A percentile compares a stretch with the other conserved stretches of the same genome.
Conservation (phyloP, 768 basidiomycete species). For the Neoboletus brunneissimus region DNA sequence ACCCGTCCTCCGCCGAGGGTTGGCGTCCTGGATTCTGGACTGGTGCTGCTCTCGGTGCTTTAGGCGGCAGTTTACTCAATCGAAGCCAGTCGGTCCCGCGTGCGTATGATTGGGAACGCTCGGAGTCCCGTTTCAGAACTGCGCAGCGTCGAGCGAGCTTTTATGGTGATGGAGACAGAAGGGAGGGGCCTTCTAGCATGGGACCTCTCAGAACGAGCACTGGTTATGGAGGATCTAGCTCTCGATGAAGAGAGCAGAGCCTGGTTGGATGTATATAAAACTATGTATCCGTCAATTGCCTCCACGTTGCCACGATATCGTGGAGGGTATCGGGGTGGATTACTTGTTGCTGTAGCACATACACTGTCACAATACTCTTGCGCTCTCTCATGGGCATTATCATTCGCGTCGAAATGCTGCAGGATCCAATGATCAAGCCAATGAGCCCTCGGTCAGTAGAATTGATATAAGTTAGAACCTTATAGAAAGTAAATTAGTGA, state of each 20-base stretch:
- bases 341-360: constrained; percentile 4
- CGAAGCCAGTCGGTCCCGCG: constrained; percentile 29
- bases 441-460: background rate
- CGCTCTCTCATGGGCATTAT: background rate
- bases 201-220: constrained; percentile 75
- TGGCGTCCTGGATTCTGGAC: constrained; percentile 85
- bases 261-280: background rate
- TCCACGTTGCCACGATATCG: background rate
- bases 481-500: constrained; percentile 12
- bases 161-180: constrained; percentile 46
- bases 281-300: background rate
- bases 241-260: constrained; percentile 44
- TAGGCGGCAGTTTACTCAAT: constrained; percentile 59
- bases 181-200: constrained; percentile 66
- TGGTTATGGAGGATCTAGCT: constrained; percentile 75
- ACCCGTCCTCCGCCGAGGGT: constrained; percentile 29
- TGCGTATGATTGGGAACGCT: constrained; percentile 62
- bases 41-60: constrained; percentile 70
- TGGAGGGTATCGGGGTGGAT: background rate
- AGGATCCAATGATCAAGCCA: background rate
- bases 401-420: background rate
- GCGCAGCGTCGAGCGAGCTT: constrained; percentile 26
- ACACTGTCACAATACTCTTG: background rate
- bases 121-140: constrained; percentile 30
- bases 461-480: background rate